Percentiles rank a stretch among this genome's conserved stretches.
Evolutionary conservation across 192 early-diverging fungal species (phyloP).

Genomic region (Gigaspora rosea): DNA sequence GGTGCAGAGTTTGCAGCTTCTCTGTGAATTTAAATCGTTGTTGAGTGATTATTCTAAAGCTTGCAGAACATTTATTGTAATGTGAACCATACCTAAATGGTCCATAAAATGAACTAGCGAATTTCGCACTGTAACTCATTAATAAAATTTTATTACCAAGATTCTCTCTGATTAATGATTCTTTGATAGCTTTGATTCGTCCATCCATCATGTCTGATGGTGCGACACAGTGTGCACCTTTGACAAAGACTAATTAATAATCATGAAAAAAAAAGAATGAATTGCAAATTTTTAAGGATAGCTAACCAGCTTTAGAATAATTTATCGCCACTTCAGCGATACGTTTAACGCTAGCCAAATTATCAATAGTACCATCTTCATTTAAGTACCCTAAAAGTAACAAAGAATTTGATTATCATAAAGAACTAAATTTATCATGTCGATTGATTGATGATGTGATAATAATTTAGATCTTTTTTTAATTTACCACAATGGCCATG

Average conservation of each 20-base stretch:
- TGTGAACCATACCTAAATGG: slow-evolving; percentile 74
- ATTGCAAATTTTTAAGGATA: not conserved
- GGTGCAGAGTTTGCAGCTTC: slow-evolving; percentile 96
- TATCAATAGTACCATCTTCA: slow-evolving; percentile 83
- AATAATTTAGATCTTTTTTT: not conserved
- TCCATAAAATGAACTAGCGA: slow-evolving; percentile 92
- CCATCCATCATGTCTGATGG: slow-evolving; percentile 99
- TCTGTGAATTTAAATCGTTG: slow-evolving; percentile 33
- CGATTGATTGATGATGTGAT: not conserved
- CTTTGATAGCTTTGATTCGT: slow-evolving; percentile 91
- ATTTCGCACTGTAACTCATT: slow-evolving; percentile 98
- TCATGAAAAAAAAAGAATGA: not conserved
- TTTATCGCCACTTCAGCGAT: slow-evolving; percentile 81
- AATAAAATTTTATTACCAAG: slow-evolving; percentile 79
- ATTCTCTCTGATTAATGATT: slow-evolving; percentile 71
- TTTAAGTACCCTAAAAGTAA: slow-evolving; percentile 41
- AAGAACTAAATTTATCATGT: not conserved
- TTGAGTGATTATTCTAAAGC: not conserved
- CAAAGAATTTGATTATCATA: not conserved
- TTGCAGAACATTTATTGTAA: not conserved
- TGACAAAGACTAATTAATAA: not conserved
- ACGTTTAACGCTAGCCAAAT: slow-evolving; percentile 72
- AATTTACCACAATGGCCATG: slow-evolving; percentile 93
- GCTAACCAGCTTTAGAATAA: slow-evolving; percentile 84
- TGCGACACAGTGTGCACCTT: slow-evolving; percentile 80